Base-by-base conservation (phyloP, 306 rosid species). In the Trifolium repens region DNA sequence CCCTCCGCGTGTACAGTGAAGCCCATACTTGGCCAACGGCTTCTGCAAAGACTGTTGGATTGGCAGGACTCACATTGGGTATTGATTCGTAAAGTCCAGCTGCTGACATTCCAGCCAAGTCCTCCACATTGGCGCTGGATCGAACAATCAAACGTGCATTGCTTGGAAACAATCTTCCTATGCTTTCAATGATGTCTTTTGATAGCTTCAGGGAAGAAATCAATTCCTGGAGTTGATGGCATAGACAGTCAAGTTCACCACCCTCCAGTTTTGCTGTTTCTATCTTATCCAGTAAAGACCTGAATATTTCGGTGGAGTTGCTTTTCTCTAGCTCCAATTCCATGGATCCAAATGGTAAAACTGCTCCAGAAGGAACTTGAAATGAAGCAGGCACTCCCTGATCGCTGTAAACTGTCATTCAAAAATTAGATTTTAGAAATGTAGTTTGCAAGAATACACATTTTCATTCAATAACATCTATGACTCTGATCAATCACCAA, bases 81-180 rank as follows among this genome's bases (percentile, higher is more conserved):
- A 90, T 92, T 71, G 99, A 94, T 14, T 92, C 98, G 8, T 94
- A 92, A 53, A 92, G 96, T 81, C 98, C 96, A 43, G 99, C 99
- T 32, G 99, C 99, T 35, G 99, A 94, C 89, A 94, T 91, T 82
- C 97, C 97, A 42, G 98, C 96, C 81, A 94, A 89, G 77, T 94
- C 99, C 87, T 94, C 99, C 11, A 94, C 93, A 37, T 94, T 92
- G 44, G 99, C 99, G 67, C 99, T 90, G 72, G 97, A 94, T 59
- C 98, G 98, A 66, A 89, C 98, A 81, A 94, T 90, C 79, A 94
- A 84, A 27, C 90, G 75, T 37, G 88, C 85, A 73, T 87, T 85
- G 79, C 83, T 82, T 9, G 93, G 85, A 81, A 92, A 92, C 80
- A 88, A 83, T 79, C 57, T 84, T 46, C 83, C 93, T 30, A 92